Evolutionary conservation across 2,329 filamentous ascomycete species (phyloP).

Genomic region (Neoascochyta sp.): DNA sequence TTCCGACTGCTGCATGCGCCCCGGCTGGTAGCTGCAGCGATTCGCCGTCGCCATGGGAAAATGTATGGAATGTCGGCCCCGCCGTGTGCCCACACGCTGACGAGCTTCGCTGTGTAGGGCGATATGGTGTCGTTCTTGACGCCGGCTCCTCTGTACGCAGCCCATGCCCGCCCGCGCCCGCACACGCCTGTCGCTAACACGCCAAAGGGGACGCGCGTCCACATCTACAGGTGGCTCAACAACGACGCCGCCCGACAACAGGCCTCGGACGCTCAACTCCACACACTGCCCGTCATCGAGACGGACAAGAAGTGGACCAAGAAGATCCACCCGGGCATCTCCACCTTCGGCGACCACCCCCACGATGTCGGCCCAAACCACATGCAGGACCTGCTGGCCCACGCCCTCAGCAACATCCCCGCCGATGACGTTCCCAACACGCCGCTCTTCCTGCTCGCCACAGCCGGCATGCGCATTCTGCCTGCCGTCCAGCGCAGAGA

Average conservation of each 20-base stretch:
- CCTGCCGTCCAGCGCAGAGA: constrained; percentile 67
- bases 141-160: constrained; percentile 82
- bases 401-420: constrained; percentile 77
- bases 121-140: constrained; percentile 93
- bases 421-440: constrained; percentile 73
- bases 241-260: constrained; percentile 62
- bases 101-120: constrained; percentile 43
- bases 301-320: constrained; percentile 86
- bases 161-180: neutral
- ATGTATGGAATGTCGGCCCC: constrained; percentile 33
- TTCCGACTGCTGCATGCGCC: constrained; percentile 13
- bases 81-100: constrained; percentile 18
- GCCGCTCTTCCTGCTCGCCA: constrained; percentile 91
- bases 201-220: constrained; percentile 73
- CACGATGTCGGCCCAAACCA: constrained; percentile 77
- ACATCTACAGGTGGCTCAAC: constrained; percentile 92
- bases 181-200: constrained; percentile 15
- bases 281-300: constrained; percentile 71
- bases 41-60: constrained; percentile 41
- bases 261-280: constrained; percentile 57
- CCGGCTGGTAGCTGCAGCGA: too few species aligned
- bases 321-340: constrained; percentile 87
- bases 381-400: constrained; percentile 72
- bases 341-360: constrained; percentile 77
- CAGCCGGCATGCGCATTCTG: constrained; percentile 88